Evolutionary conservation across 1,139 yeast species (phyloP).

Genomic region (Barnettozyma hawaiiensis): DNA sequence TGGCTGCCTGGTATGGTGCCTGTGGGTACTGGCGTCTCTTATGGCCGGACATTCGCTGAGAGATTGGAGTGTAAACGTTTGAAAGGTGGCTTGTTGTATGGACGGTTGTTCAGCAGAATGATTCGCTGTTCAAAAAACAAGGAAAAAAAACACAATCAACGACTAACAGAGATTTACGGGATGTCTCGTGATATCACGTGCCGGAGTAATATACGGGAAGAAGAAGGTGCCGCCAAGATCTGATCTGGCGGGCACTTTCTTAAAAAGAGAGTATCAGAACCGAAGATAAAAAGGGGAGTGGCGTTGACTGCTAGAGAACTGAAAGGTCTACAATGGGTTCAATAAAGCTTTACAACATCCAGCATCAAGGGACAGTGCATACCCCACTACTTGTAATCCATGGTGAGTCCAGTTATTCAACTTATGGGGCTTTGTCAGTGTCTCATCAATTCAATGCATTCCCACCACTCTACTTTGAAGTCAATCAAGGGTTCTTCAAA

Average conservation of each 20-base stretch:
- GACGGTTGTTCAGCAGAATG: no score
- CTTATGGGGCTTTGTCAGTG: slow-evolving; percentile 37
- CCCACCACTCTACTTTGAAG: slow-evolving; percentile 70
- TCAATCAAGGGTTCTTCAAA: slow-evolving; percentile 67
- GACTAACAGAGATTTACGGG: neutral
- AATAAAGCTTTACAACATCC: slow-evolving; percentile 24
- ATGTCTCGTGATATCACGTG: neutral
- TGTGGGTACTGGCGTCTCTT: slow-evolving; percentile 38
- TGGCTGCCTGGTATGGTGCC: slow-evolving; percentile 32
- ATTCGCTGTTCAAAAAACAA: slow-evolving; percentile 4
- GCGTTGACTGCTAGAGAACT: no score
- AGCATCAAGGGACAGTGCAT: slow-evolving; percentile 32
- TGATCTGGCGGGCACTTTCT: no score
- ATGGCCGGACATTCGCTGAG: slow-evolving; percentile 29
- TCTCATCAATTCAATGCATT: slow-evolving; percentile 44
- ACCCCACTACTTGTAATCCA: slow-evolving; percentile 42
- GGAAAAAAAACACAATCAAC: no score
- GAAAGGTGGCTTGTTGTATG: no score
- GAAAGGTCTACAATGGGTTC: neutral
- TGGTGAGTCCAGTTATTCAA: slow-evolving; percentile 32
- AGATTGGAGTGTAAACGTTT: no score
- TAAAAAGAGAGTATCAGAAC: no score
- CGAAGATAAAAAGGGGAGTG: no score
- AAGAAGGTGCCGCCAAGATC: no score
- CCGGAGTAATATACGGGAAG: no score